Percentiles rank a stretch among this genome's conserved stretches.
Conservation (phyloP, 2,329 filamentous ascomycete species). For the Venturia oleaginea region DNA sequence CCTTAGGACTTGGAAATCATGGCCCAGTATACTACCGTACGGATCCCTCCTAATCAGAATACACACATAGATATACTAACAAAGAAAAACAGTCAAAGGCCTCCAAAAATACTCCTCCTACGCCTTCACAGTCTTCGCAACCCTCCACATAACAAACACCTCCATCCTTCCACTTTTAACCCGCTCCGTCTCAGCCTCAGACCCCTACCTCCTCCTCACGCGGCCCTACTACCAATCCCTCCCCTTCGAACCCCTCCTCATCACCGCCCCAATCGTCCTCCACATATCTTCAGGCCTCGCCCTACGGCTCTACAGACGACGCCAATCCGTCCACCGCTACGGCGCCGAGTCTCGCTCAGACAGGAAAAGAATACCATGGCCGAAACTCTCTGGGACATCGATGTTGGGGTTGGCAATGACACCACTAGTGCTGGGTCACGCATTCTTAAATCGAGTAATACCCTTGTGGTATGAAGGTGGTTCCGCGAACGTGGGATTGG, state of each 20-base stretch:
- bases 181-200: constrained; percentile 62
- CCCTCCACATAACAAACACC: constrained; percentile 72
- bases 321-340: constrained; percentile 63
- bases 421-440: constrained; percentile 59
- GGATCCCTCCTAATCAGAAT: background rate
- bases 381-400: constrained; percentile 59
- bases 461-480: constrained; percentile 73
- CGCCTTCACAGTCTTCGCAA: constrained; percentile 66
- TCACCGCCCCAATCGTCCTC: constrained; percentile 62
- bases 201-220: constrained; percentile 82
- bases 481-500: constrained; percentile 74
- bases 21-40: constrained; percentile 67
- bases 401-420: constrained; percentile 62
- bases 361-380: constrained; percentile 52
- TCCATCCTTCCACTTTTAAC: constrained; percentile 70
- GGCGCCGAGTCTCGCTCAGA: constrained; percentile 55
- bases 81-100: constrained; percentile 49
- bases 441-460: constrained; percentile 64
- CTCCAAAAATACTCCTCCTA: constrained; percentile 87
- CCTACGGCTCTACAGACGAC: constrained; percentile 64
- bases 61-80: background rate
- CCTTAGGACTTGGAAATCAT: constrained; percentile 35
- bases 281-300: constrained; percentile 72
- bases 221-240: constrained; percentile 82
- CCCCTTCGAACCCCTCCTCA: constrained; percentile 67